Evolutionary conservation across 2,329 filamentous ascomycete genomes (phyloP).

Genomic region (Trichoderma lentiforme): DNA sequence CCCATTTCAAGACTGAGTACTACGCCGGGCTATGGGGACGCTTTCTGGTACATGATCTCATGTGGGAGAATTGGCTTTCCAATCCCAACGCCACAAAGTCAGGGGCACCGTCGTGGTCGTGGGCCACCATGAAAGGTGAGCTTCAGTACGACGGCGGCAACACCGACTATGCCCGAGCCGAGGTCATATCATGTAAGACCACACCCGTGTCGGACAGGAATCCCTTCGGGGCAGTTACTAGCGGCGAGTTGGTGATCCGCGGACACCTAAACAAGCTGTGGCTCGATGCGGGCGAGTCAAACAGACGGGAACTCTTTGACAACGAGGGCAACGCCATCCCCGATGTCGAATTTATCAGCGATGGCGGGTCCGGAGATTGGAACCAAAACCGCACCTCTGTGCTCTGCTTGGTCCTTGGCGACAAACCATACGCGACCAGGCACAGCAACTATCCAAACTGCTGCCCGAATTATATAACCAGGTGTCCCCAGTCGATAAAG

Average conservation of each 20-base stretch:
- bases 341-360: neutral
- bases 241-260: neutral
- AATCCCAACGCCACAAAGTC: neutral
- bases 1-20: neutral
- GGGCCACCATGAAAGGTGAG: slow-evolving; percentile 3
- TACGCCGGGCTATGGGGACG: neutral
- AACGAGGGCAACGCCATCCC: neutral
- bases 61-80: slow-evolving; percentile 2
- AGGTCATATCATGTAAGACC: neutral
- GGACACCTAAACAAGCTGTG: neutral
- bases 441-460: neutral
- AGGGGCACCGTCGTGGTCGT: neutral
- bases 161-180: neutral
- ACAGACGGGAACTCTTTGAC: neutral
- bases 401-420: neutral
- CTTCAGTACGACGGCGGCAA: neutral
- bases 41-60: neutral
- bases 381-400: neutral
- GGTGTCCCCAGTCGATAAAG: neutral
- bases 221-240: neutral
- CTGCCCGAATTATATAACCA: neutral
- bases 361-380: neutral
- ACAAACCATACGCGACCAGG: neutral
- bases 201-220: neutral
- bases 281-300: neutral